Conservation (phyloP, 2,329 filamentous ascomycete genomes). For the Lachnum nothofagi region DNA sequence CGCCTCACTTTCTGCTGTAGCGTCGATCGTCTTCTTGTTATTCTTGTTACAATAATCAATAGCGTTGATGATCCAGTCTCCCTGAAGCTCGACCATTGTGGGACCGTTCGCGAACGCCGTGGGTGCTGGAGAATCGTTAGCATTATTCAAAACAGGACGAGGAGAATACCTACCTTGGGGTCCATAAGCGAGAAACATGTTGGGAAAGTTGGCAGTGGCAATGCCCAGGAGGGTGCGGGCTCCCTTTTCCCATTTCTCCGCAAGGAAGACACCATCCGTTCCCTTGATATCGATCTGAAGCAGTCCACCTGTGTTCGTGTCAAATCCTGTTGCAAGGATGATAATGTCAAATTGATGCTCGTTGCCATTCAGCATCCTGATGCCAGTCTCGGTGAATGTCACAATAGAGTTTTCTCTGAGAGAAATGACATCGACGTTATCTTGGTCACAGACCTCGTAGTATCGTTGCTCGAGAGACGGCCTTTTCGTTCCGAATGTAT, state of each 20-base stretch:
- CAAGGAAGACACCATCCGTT: slow-evolving; percentile 27
- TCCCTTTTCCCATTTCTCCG: slow-evolving; percentile 33
- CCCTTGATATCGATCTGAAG: slow-evolving; percentile 32
- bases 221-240: slow-evolving; percentile 37
- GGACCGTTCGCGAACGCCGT: slow-evolving; percentile 32
- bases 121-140: too few relatives aligned
- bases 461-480: slow-evolving; percentile 44
- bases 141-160: too few relatives aligned
- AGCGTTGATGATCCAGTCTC: slow-evolving; percentile 34
- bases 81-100: slow-evolving; percentile 37
- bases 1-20: slow-evolving; percentile 29
- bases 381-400: slow-evolving; percentile 35
- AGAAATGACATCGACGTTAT: slow-evolving; percentile 43
- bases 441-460: slow-evolving; percentile 45
- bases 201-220: slow-evolving; percentile 40
- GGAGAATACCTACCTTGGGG: too few relatives aligned
- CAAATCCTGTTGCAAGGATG: slow-evolving; percentile 36
- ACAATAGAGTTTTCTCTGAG: slow-evolving; percentile 41
- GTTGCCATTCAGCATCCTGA: slow-evolving; percentile 30
- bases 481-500: slow-evolving; percentile 46
- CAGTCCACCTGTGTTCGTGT: slow-evolving; percentile 33
- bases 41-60: slow-evolving; percentile 32
- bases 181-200: slow-evolving; percentile 44
- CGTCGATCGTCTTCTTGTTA: slow-evolving; percentile 31
- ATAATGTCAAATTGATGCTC: slow-evolving; percentile 31